Percentiles rank a stretch among this genome's conserved stretches.
phyloP scores from a whole-genome alignment of 352 stramenopile species.

The Phytophthora sojae region DNA sequence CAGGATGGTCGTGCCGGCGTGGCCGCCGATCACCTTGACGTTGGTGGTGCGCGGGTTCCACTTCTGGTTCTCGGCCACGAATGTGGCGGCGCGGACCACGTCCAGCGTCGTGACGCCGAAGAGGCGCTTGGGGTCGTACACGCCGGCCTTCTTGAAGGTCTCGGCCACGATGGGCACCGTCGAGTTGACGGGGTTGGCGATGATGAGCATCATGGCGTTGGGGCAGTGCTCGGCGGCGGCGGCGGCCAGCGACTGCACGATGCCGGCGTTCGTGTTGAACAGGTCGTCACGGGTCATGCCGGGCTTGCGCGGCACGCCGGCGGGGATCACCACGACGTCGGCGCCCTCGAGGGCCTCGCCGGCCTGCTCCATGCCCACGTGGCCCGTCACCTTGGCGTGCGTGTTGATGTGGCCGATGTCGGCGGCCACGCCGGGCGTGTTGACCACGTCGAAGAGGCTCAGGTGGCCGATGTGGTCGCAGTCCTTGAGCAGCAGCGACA shows the following conservation, averaged over 20 bases:
- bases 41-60: constrained; percentile 84
- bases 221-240: constrained; percentile 96
- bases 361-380: constrained; percentile 84
- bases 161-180: constrained; percentile 99
- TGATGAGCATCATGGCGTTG: constrained; percentile 97
- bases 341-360: constrained; percentile 73
- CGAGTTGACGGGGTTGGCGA: constrained; percentile 99
- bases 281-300: constrained; percentile 97
- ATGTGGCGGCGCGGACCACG: constrained; percentile 98
- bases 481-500: constrained; percentile 99
- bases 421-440: constrained; percentile 97
- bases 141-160: constrained; percentile 96
- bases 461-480: constrained; percentile 96
- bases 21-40: constrained; percentile 98
- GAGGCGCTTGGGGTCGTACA: constrained; percentile 98
- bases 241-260: constrained; percentile 96
- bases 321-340: constrained; percentile 99
- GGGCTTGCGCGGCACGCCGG: constrained; percentile 99
- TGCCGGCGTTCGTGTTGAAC: constrained; percentile 96
- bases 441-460: constrained; percentile 98
- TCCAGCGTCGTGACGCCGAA: constrained; percentile 99
- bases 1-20: constrained; percentile 99
- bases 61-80: constrained; percentile 85
- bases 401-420: constrained; percentile 97
- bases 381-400: constrained; percentile 73